Percentiles rank a stretch among this genome's conserved stretches.
Conservation (phyloP, 495 filamentous ascomycete genomes). For the Chaetomium cochliodes region DNA sequence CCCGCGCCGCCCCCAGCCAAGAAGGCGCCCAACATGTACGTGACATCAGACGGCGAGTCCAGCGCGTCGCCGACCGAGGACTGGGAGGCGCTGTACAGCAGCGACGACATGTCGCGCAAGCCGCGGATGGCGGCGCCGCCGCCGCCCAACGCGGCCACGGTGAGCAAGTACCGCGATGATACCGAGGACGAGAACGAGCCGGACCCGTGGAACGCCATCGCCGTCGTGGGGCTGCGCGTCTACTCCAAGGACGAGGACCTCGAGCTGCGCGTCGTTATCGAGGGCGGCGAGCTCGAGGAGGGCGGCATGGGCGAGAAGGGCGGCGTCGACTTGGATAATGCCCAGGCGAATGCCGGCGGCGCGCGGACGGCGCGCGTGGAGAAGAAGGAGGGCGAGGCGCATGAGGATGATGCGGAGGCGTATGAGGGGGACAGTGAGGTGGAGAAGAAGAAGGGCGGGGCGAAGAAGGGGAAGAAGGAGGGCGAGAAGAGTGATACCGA, state of each 20-base stretch:
- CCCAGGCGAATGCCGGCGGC: constrained; percentile 52
- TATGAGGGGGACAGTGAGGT: constrained; percentile 40
- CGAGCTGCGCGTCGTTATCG: constrained; percentile 49
- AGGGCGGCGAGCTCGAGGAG: constrained; percentile 49
- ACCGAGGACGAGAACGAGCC: constrained; percentile 48
- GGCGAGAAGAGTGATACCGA: constrained; percentile 17
- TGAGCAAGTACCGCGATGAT: constrained; percentile 43
- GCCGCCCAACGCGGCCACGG: constrained; percentile 30
- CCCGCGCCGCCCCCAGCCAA: constrained; percentile 23
- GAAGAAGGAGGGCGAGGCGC: constrained; percentile 28
- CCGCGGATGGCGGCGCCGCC: constrained; percentile 41
- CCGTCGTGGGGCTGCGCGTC: constrained; percentile 50
- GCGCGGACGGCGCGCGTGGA: constrained; percentile 28
- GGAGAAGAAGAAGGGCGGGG: constrained; percentile 29
- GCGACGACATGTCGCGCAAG: constrained; percentile 52
- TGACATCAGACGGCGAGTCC: constrained; percentile 46
- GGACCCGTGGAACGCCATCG: constrained; percentile 53
- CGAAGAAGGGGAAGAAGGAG: constrained; percentile 25
- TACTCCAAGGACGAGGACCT: constrained; percentile 51
- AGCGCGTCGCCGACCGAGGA: constrained; percentile 51
- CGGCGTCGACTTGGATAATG: constrained; percentile 49
- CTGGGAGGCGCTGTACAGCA: constrained; percentile 52
- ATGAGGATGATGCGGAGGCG: constrained; percentile 32
- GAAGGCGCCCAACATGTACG: constrained; percentile 33
- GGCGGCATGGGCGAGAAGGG: constrained; percentile 54